Evolutionary conservation across 305 asterid species (phyloP).

Genomic region (Lippia alba): DNA sequence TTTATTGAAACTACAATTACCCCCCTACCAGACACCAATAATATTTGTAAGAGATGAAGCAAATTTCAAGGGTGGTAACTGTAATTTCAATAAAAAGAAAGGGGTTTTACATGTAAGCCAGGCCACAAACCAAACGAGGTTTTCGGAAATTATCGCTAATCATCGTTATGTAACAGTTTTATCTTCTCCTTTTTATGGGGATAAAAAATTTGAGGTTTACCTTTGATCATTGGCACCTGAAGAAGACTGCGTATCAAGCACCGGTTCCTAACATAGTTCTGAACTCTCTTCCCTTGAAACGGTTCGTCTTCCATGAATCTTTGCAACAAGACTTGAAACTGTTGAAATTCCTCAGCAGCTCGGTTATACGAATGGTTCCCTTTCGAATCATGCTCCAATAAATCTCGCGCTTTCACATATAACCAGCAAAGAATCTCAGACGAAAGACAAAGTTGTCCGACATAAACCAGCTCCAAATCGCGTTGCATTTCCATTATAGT

Average conservation of each 20-base stretch:
- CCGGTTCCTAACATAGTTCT: slow-evolving; percentile 57
- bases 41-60: no score
- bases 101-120: no score
- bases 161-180: neutral
- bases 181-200: slow-evolving; percentile 35
- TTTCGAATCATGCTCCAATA: slow-evolving; percentile 45
- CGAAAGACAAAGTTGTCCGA: slow-evolving; percentile 80
- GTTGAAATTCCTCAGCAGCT: slow-evolving; percentile 73
- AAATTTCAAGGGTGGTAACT: no score
- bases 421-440: slow-evolving; percentile 87
- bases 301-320: slow-evolving; percentile 84
- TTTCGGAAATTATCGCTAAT: no score
- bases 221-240: slow-evolving; percentile 77
- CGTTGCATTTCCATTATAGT: slow-evolving; percentile 52
- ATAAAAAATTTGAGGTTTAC: slow-evolving; percentile 33
- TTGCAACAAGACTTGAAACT: slow-evolving; percentile 78
- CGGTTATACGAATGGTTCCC: slow-evolving; percentile 61
- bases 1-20: no score
- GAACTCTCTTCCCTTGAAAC: slow-evolving; percentile 70
- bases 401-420: slow-evolving; percentile 52
- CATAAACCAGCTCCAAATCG: slow-evolving; percentile 75
- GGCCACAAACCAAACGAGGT: no score
- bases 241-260: slow-evolving; percentile 63
- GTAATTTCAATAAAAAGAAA: no score
- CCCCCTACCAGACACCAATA: no score